Evolutionary conservation across 345 rosid genomes (phyloP), one percentile per base, ranked within the genome.

Genomic region (Nasturtium officinale): DNA sequence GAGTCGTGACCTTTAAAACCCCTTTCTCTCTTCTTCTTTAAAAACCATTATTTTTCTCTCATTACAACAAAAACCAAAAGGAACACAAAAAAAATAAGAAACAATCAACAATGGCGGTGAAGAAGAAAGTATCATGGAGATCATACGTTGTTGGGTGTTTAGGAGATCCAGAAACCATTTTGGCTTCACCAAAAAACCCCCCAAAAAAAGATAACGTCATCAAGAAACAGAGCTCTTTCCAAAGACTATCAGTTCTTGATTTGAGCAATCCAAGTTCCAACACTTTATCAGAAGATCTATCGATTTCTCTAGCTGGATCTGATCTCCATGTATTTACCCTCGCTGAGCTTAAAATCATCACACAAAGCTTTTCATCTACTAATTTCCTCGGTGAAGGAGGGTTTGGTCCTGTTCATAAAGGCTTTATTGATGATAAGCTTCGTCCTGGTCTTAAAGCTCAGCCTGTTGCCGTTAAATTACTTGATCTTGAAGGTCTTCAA

Each of bases 311-410:
- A 4, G 96, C 90, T 2, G 96, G 96, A 26, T 87, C 98, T 0
- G 85, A 92, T 40, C 88, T 92, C 61, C 93, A 89, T n/a, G 77
- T 53, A 0, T 92, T 92, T 37, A 86, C 88, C 9, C 79, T 80
- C 5, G 81, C 80, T 3, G 98, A 92, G 87, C 84, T 92, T 47
- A 92, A 85, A 79, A 69, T 90, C 73, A 84, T 87, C 61, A 92
- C 98, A 0, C 96, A 92, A 67, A 80, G 78, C 83, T 92, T 87
- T 59, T 85, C 98, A 0, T 77, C 91, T 0, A 77, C 82, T 8
- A 92, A 86, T 72, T 89, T 92, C 52, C 71, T 92, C 0, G 98
- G 98, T 0, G 96, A 89, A 78, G 98, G 98, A 28, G 98, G 98
- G 70, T 92, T 92, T 20, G 98, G 98, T 38, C 91, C 85, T 0